A percentile compares a stretch with the other conserved stretches of the same genome.
Conservation (phyloP, 1,139 yeast species). For the Kurtzmaniella quercitrusa region DNA sequence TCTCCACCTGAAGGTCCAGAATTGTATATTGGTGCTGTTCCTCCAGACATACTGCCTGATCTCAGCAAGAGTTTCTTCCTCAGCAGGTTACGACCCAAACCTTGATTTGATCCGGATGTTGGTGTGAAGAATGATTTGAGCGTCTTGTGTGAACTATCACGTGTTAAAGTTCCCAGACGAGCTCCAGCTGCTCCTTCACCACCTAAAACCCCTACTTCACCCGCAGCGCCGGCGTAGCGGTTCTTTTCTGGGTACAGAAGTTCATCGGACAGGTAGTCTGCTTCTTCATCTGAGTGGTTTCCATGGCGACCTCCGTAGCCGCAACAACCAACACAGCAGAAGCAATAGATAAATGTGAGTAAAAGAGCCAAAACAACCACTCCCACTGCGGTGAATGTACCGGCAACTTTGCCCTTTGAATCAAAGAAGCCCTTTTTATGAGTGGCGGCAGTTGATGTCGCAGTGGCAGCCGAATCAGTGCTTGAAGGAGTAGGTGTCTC, state of each 20-base stretch:
- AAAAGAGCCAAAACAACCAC: constrained; percentile 45
- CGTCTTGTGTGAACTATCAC: constrained; percentile 37
- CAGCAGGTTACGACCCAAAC: constrained; percentile 30
- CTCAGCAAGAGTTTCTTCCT: constrained; percentile 23
- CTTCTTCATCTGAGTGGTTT: constrained; percentile 38
- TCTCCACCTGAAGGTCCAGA: constrained; percentile 12
- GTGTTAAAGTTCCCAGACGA: constrained; percentile 17
- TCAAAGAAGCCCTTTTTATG: constrained; percentile 37
- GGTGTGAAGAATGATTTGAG: constrained; percentile 26
- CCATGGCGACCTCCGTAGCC: constrained; percentile 20
- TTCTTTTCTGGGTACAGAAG: constrained; percentile 22
- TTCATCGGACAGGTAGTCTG: constrained; percentile 31
- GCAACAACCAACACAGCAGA: constrained; percentile 26
- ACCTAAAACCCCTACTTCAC: constrained; percentile 10
- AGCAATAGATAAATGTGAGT: constrained; percentile 30
- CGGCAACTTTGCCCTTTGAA: constrained; percentile 65
- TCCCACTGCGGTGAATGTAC: constrained; percentile 69
- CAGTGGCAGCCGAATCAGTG: constrained; percentile 7
- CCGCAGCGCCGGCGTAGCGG: constrained; percentile 13
- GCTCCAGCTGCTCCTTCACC: constrained; percentile 1
- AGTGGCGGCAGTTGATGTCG: constrained; percentile 5
- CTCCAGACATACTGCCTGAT: not conserved
- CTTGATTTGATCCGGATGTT: constrained; percentile 5
- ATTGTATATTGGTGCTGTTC: not conserved
- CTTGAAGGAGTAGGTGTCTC: constrained; percentile 8